A percentile compares a stretch with the other conserved stretches of the same genome.
Evolutionary conservation across 108 stramenopile species (phyloP).

Genomic region (Cyclostephanos invisitatus): DNA sequence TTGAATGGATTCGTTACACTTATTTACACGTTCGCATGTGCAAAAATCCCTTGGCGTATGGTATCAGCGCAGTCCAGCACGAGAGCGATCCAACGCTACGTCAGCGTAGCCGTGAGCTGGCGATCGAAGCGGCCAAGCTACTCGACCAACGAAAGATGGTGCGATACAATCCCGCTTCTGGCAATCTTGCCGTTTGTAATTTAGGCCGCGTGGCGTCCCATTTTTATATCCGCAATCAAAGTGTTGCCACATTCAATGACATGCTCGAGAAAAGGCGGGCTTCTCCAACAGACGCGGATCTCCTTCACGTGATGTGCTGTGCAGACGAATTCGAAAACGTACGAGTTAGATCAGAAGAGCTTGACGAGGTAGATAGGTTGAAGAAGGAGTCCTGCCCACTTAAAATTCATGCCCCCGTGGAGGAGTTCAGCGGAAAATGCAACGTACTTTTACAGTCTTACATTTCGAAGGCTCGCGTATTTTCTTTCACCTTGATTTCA

Average conservation of each 20-base stretch:
- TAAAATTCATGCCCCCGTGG: constrained; percentile 49
- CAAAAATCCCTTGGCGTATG: constrained; percentile 94
- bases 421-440: constrained; percentile 89
- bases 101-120: constrained; percentile 66
- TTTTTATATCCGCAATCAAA: constrained; percentile 96
- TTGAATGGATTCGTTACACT: constrained; percentile 95
- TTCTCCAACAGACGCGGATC: constrained; percentile 77
- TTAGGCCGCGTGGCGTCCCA: constrained; percentile 96
- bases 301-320: constrained; percentile 83
- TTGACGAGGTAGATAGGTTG: constrained; percentile 78
- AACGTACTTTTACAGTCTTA: constrained; percentile 92
- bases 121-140: constrained; percentile 77
- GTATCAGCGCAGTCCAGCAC: constrained; percentile 78
- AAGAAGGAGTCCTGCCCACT: constrained; percentile 64
- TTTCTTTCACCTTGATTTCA: constrained; percentile 91
- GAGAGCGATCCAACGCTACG: constrained; percentile 76
- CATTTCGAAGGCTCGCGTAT: constrained; percentile 74
- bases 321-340: constrained; percentile 97
- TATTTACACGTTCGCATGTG: constrained; percentile 96
- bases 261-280: constrained; percentile 52
- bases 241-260: constrained; percentile 93
- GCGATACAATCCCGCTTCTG: constrained; percentile 79
- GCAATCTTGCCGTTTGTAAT: constrained; percentile 92
- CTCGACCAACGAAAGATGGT: constrained; percentile 90
- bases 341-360: constrained; percentile 94